Conservation (phyloP, 2,329 filamentous ascomycete species). For the Mycosphaerella arachidis region DNA sequence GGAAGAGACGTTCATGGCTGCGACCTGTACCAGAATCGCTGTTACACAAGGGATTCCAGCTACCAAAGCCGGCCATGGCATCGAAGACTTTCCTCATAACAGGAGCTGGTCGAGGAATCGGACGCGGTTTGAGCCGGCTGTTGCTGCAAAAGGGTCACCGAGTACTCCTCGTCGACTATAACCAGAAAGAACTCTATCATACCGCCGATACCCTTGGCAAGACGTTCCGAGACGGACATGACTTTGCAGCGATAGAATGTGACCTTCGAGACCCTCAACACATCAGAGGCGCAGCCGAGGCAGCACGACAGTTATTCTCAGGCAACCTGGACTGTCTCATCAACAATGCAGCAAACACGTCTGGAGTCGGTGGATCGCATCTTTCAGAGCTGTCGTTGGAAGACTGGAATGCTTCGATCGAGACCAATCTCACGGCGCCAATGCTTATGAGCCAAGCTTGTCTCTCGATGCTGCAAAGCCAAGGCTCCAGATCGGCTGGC, state of each 20-base stretch:
- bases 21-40: neutral
- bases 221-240: conserved; percentile 11
- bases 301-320: conserved; percentile 34
- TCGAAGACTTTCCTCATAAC: conserved; percentile 42
- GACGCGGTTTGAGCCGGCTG: conserved; percentile 35
- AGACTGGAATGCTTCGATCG: conserved; percentile 36
- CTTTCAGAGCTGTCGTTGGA: conserved; percentile 35
- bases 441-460: conserved; percentile 29
- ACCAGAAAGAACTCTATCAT: conserved; percentile 38
- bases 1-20: neutral
- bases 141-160: conserved; percentile 39
- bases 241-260: conserved; percentile 23
- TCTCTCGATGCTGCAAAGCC: conserved; percentile 26
- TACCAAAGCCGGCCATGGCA: conserved; percentile 1
- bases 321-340: conserved; percentile 39
- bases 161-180: conserved; percentile 40
- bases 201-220: conserved; percentile 28
- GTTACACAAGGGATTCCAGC: neutral
- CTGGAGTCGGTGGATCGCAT: conserved; percentile 31
- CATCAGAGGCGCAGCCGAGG: conserved; percentile 29
- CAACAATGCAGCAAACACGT: conserved; percentile 42
- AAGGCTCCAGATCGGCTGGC: conserved; percentile 12
- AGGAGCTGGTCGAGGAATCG: conserved; percentile 37
- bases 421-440: conserved; percentile 39
- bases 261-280: conserved; percentile 28